Conservation (phyloP, 192 early-diverging fungal genomes). For the Umbelopsis sp. region DNA sequence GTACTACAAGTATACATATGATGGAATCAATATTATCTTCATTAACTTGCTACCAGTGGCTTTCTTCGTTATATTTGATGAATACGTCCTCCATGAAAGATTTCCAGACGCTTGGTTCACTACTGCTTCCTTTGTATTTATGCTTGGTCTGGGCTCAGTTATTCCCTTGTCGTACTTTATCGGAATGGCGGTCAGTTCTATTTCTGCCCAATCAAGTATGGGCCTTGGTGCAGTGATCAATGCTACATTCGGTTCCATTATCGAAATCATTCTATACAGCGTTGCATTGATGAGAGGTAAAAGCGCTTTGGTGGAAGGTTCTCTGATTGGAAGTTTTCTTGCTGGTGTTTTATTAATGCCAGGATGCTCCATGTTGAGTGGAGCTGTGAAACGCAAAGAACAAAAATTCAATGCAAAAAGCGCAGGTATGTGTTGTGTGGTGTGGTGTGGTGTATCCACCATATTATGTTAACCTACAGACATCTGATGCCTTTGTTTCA, state of each 20-base stretch:
- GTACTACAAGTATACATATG: constrained; percentile 96
- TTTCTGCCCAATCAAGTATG: constrained; percentile 91
- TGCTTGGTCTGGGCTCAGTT: constrained; percentile 73
- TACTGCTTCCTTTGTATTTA: constrained; percentile 67
- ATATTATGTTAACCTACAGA: not conserved
- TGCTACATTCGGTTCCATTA: constrained; percentile 95
- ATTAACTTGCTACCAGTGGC: constrained; percentile 88
- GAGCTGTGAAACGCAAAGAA: constrained; percentile 88
- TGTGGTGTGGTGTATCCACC: not conserved
- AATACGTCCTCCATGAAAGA: constrained; percentile 66
- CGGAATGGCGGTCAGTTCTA: constrained; percentile 95
- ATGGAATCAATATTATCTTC: constrained; percentile 96
- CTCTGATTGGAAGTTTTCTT: constrained; percentile 89
- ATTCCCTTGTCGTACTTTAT: constrained; percentile 96
- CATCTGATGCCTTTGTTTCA: not conserved
- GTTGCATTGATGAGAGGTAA: constrained; percentile 90
- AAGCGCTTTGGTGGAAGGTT: constrained; percentile 84
- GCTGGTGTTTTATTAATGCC: constrained; percentile 90
- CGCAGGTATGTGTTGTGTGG: constrained; percentile 57
- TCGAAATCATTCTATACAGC: constrained; percentile 93
- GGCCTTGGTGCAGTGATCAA: constrained; percentile 96
- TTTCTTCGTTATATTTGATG: constrained; percentile 81
- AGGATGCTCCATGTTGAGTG: constrained; percentile 92
- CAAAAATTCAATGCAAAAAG: constrained; percentile 94
- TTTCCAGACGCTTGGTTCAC: constrained; percentile 56